Evolutionary conservation across 305 asterid species (phyloP), one percentile per base, ranked within the genome.

Genomic region (Salvia sclarea): DNA sequence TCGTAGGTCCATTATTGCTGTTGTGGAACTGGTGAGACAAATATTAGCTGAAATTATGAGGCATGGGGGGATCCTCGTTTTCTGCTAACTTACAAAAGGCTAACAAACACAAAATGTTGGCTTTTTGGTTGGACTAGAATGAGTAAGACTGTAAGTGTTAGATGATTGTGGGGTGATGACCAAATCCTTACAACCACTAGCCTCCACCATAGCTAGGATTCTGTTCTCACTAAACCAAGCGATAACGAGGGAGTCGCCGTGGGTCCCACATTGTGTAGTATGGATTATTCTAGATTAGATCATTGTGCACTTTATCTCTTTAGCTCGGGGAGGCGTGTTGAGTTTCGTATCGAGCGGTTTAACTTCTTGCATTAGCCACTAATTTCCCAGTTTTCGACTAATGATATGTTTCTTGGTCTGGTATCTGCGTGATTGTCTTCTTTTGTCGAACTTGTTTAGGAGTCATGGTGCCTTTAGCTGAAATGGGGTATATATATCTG

Each of bases 81-180:
- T 69, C 21, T 77, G 86, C 83, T 78, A 87, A 20, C 48, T 38
- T 45, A 85, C 88, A 75, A 80, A 70, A 20, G 30, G 74, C 80
- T 76, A 80, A 0, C 64, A 62, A 68, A 81, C 91, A 83, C 22
- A 14, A 37, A n/a, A 30, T 6, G 48, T 35, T 54, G 44, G 73
- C 66, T 49, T 80, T 35, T 79, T 80, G 61, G 72, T 76, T 78
- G 78, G 82, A 59, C 79, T 58, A 40, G 58, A 40, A 40, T 21
- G 66, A 64, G 71, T 28, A 6, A 21, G 78, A n/a, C n/a, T n/a
- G n/a, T n/a, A n/a, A n/a, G n/a, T n/a, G 75, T 50, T 49, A 17
- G 49, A 43, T 61, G 52, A 45, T 25, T 18, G 18, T 44, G 67
- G 61, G 67, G 64, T 63, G 70, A 58, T 41, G 45, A 54, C 45